Conservation (phyloP, 2,329 filamentous ascomycete genomes). For the Ilyonectria mors-panacis region DNA sequence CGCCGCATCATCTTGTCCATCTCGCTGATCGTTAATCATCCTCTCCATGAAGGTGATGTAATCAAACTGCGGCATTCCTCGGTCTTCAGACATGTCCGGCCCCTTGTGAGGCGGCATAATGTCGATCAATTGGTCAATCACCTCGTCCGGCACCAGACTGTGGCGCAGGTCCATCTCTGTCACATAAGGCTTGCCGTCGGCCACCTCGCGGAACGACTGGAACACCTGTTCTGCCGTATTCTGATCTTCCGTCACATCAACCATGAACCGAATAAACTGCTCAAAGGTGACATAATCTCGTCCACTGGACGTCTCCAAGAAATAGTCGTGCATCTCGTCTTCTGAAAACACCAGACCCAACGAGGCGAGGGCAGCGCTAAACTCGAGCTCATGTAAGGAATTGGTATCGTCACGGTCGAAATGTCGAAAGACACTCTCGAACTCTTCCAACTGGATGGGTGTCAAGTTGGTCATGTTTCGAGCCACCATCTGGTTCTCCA, state of each 20-base stretch:
- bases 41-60: conserved; percentile 98
- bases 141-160: conserved; percentile 94
- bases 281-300: conserved; percentile 92
- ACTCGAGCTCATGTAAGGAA: conserved; percentile 91
- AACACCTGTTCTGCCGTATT: conserved; percentile 99
- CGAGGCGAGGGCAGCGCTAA: conserved; percentile 95
- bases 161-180: conserved; percentile 97
- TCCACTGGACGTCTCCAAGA: conserved; percentile 86
- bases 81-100: conserved; percentile 87
- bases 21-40: conserved; percentile 70
- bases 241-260: conserved; percentile 98
- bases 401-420: conserved; percentile 96
- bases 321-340: conserved; percentile 97
- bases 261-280: conserved; percentile 99
- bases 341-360: conserved; percentile 96
- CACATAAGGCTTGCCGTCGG: conserved; percentile 98
- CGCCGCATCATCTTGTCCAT: conserved; percentile 45
- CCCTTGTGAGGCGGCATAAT: conserved; percentile 90
- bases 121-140: conserved; percentile 91
- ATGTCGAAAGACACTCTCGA: conserved; percentile 97
- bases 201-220: conserved; percentile 97
- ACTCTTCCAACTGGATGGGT: conserved; percentile 97
- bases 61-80: conserved; percentile 90
- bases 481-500: conserved; percentile 98
- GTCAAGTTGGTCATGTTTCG: conserved; percentile 99